Evolutionary conservation across 129 eudicot genomes (phyloP).

Genomic region (Gnaphalium uliginosum): DNA sequence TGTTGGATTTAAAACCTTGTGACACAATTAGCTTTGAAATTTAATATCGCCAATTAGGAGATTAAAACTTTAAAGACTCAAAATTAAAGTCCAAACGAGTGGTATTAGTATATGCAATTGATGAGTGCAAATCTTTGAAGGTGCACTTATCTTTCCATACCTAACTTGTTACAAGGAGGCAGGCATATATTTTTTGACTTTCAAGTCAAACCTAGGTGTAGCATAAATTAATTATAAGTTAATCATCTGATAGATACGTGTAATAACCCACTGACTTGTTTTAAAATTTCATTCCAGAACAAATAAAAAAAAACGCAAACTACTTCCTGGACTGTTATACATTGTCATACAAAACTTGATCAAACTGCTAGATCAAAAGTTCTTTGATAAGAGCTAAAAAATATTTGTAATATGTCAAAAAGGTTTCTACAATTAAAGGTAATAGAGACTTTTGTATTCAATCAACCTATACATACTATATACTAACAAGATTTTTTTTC

Average conservation of each 20-base stretch:
- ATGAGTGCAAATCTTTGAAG: constrained; percentile 20
- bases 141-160: constrained; percentile 32
- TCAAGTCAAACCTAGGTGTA: background rate
- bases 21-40: no score
- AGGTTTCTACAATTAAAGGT: no score
- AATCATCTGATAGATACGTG: background rate
- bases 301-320: no score
- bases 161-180: constrained; percentile 23
- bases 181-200: background rate
- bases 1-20: background rate
- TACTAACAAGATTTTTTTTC: background rate
- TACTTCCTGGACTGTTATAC: no score
- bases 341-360: no score
- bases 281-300: background rate
- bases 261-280: background rate
- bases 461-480: no score
- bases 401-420: no score
- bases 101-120: background rate
- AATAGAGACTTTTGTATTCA: background rate
- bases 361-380: no score
- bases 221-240: no score
- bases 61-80: constrained; percentile 9
- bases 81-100: constrained; percentile 19
- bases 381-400: no score
- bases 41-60: background rate